Evolutionary conservation across 257 asterid genomes (phyloP).

Genomic region (Plantago major): DNA sequence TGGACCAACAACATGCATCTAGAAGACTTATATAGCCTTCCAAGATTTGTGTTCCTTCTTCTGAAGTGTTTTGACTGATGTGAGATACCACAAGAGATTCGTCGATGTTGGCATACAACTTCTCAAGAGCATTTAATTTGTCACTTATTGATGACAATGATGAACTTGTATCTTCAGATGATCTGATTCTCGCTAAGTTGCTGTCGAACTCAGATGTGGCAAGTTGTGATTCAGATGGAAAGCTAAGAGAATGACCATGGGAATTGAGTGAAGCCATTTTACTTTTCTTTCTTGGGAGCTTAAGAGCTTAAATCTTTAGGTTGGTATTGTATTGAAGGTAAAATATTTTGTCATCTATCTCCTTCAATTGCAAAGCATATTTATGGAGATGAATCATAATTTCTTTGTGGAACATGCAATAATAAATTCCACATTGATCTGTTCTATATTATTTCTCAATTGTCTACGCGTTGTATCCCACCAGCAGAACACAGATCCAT

Average conservation of each 20-base stretch:
- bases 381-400: not conserved
- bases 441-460: not conserved
- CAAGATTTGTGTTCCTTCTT: constrained; percentile 4
- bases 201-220: too few relatives aligned
- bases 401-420: not conserved
- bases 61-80: constrained; percentile 1
- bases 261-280: constrained; percentile 23
- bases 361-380: not conserved
- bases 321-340: not conserved
- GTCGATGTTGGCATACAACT: constrained; percentile 7
- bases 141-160: constrained; percentile 19
- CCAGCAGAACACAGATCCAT: constrained; percentile 4
- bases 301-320: not conserved
- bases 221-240: too few relatives aligned
- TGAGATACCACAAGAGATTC: constrained; percentile 14
- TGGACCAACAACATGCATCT: too few relatives aligned
- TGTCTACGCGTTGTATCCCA: too few relatives aligned
- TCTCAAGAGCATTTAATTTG: constrained; percentile 17
- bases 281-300: not conserved
- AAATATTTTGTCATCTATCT: not conserved
- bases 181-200: not conserved
- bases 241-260: constrained; percentile 21
- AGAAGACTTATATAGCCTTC: constrained; percentile 22
- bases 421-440: too few relatives aligned
- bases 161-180: constrained; percentile 20